These are phyloP conservation scores for Sclerotinia borealis DNA, from an alignment of 2,329 filamentous ascomycete genomes.

Conservation along the genomic window DNA sequence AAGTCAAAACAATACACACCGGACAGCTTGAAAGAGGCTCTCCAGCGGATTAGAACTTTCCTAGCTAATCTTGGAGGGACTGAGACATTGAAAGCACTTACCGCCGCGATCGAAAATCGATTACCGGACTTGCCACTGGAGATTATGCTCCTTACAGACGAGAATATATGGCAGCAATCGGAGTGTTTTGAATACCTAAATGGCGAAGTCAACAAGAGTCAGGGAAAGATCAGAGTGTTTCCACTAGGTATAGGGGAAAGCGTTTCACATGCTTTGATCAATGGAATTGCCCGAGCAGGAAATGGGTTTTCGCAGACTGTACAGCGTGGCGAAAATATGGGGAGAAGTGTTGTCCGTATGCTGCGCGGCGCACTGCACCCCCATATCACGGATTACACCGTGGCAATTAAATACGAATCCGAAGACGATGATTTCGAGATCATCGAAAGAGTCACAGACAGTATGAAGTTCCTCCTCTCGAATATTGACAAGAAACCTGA, in stretches of 20 bases:
- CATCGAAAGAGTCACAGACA: constrained; percentile 51
- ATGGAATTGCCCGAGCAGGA: constrained; percentile 48
- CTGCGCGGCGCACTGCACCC: constrained; percentile 63
- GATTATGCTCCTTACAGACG: constrained; percentile 51
- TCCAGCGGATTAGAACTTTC: constrained; percentile 39
- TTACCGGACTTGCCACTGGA: constrained; percentile 45
- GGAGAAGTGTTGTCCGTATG: constrained; percentile 66
- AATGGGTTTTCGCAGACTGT: constrained; percentile 59
- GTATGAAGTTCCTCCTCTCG: constrained; percentile 35
- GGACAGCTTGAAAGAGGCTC: constrained; percentile 39
- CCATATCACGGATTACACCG: constrained; percentile 56
- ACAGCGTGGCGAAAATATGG: constrained; percentile 56
- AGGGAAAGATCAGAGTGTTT: constrained; percentile 46
- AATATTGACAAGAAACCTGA: constrained; percentile 7
- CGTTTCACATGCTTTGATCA: constrained; percentile 47
- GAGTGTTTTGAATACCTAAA: constrained; percentile 42
- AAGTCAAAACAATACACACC: constrained; percentile 43
- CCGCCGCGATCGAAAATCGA: constrained; percentile 39
- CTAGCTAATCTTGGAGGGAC: constrained; percentile 47
- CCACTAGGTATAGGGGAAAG: constrained; percentile 47
- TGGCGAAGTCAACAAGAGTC: constrained; percentile 34
- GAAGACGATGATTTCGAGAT: constrained; percentile 53
- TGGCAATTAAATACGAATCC: constrained; percentile 55
- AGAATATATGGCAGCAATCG: constrained; percentile 45
- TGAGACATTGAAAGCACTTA: constrained; percentile 43